These are phyloP conservation scores for Apiospora hydei DNA, from an alignment of 2,329 filamentous ascomycete genomes.

Conservation along the genomic window DNA sequence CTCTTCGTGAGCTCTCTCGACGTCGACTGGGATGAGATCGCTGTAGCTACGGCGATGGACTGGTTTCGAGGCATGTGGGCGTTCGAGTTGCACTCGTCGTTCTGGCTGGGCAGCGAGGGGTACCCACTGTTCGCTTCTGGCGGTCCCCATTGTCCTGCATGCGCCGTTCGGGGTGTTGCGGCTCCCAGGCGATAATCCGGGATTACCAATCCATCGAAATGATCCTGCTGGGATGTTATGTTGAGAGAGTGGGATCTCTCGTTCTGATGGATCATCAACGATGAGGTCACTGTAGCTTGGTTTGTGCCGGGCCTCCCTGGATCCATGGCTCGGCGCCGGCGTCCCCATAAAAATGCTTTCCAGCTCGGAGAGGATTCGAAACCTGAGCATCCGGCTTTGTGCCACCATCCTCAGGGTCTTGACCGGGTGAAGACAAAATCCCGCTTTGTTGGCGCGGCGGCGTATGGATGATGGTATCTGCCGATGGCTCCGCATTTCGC, in stretches of 20 bases:
- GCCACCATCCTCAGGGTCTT: background rate
- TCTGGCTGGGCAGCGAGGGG: background rate
- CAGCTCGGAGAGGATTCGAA: background rate
- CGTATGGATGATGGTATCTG: constrained; percentile 41
- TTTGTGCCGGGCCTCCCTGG: constrained; percentile 33
- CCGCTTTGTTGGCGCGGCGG: background rate
- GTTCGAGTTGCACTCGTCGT: background rate
- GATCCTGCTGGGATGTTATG: background rate
- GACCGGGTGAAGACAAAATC: background rate
- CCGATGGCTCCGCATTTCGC: constrained; percentile 30
- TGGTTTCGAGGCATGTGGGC: constrained; percentile 24
- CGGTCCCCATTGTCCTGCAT: background rate
- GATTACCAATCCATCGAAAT: constrained; percentile 20
- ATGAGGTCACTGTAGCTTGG: constrained; percentile 27
- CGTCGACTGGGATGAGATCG: constrained; percentile 47
- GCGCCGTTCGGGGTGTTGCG: background rate
- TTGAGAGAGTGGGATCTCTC: constrained; percentile 24
- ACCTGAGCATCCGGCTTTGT: background rate
- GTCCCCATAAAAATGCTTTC: constrained; percentile 42
- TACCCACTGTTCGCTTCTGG: background rate
- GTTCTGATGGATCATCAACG: constrained; percentile 32
- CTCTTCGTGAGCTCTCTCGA: constrained; percentile 40
- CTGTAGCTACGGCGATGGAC: constrained; percentile 42
- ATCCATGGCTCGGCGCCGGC: constrained; percentile 37
- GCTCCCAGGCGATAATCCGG: constrained; percentile 12